phyloP scores from a whole-genome alignment of 345 rosid genomes.

The Lepidium sativum region DNA sequence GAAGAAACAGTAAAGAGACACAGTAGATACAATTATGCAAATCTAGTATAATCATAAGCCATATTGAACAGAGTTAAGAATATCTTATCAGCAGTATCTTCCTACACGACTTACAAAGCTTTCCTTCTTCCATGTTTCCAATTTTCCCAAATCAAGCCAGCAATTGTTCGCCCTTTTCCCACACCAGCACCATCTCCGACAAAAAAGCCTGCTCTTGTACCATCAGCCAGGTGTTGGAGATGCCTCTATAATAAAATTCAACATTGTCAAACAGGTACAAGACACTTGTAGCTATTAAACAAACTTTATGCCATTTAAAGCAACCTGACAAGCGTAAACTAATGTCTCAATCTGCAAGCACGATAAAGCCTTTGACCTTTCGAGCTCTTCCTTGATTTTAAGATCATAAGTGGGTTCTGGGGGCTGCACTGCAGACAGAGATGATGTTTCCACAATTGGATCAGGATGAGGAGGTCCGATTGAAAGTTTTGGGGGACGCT shows the following conservation, averaged over 20 bases:
- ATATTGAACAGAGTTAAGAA: background rate
- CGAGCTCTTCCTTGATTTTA: constrained; percentile 65
- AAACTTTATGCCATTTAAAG: constrained; percentile 21
- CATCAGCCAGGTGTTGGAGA: constrained; percentile 79
- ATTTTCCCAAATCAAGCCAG: constrained; percentile 94
- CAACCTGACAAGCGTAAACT: constrained; percentile 95
- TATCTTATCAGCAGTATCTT: background rate
- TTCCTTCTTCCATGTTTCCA: constrained; percentile 82
- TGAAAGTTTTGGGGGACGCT: constrained; percentile 88
- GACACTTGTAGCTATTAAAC: constrained; percentile 13
- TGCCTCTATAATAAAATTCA: constrained; percentile 59
- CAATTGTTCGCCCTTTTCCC: constrained; percentile 97
- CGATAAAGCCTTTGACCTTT: constrained; percentile 65
- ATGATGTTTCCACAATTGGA: constrained; percentile 94
- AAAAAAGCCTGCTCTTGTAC: constrained; percentile 90
- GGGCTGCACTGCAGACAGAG: constrained; percentile 92
- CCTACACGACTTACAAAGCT: constrained; percentile 56
- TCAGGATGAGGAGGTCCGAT: constrained; percentile 96
- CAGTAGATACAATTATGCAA: background rate
- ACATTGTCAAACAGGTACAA: constrained; percentile 18
- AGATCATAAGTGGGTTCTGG: constrained; percentile 87
- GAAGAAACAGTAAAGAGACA: background rate
- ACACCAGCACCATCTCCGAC: constrained; percentile 99
- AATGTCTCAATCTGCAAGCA: constrained; percentile 99
- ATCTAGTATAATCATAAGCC: background rate